phyloP scores from a whole-genome alignment of 441 rosid genomes.

The Sinapis alba region DNA sequence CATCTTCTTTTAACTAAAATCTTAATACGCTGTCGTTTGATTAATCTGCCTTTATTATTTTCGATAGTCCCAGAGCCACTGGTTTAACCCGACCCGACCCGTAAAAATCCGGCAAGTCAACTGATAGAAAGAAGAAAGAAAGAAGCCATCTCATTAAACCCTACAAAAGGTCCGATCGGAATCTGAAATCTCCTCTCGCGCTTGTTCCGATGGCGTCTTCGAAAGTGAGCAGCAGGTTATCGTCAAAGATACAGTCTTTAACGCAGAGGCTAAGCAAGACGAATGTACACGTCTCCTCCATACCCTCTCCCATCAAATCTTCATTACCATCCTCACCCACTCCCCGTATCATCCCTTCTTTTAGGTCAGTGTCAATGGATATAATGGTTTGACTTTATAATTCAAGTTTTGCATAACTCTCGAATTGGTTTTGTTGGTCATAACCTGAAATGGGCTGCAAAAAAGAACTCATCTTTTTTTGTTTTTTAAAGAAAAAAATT shows the following conservation, averaged over 20 bases:
- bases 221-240: constrained; percentile 39
- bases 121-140: background rate
- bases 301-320: constrained; percentile 33
- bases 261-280: constrained; percentile 24
- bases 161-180: constrained; percentile 13
- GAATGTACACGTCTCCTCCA: constrained; percentile 7
- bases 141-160: constrained; percentile 26
- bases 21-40: background rate
- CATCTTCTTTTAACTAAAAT: too few relatives aligned
- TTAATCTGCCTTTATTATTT: background rate
- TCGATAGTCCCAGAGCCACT: background rate
- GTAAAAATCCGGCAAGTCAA: background rate
- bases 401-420: background rate
- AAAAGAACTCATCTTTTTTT: background rate
- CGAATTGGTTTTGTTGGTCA: background rate
- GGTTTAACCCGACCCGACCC: constrained; percentile 10
- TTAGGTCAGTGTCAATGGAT: constrained; percentile 16
- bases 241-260: constrained; percentile 29
- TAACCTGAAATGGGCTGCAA: background rate
- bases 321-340: constrained; percentile 18
- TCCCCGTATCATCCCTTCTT: constrained; percentile 17
- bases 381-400: background rate
- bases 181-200: background rate
- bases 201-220: constrained; percentile 25
- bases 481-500: too few relatives aligned